These are phyloP conservation scores for Ophiocordyceps robertsii DNA, from an alignment of 2,329 filamentous ascomycete species.

Conservation along the genomic window DNA sequence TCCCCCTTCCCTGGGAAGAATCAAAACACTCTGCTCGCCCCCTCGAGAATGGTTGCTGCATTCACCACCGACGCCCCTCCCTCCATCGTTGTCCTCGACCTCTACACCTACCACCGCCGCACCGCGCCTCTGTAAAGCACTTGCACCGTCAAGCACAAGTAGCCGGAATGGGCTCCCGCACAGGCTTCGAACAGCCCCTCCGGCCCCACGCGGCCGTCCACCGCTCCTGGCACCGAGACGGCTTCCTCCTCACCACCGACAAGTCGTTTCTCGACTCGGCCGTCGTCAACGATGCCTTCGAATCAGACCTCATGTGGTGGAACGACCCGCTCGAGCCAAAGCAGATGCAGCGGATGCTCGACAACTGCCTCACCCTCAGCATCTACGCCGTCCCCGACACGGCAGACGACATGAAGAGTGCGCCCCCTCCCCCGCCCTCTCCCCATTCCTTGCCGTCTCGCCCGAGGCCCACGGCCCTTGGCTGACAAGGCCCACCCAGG, in stretches of 20 bases:
- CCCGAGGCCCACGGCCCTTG: neutral
- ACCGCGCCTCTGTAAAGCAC: conserved; percentile 1
- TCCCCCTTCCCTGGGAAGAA: no score
- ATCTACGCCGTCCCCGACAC: conserved; percentile 34
- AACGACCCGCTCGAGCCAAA: conserved; percentile 34
- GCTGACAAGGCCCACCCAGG: conserved; percentile 9
- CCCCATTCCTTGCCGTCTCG: neutral
- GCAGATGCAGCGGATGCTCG: conserved; percentile 35
- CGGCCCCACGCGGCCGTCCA: conserved; percentile 17
- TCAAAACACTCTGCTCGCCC: neutral
- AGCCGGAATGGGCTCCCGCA: conserved; percentile 7
- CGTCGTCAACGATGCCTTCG: conserved; percentile 41
- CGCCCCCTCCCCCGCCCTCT: conserved; percentile 3
- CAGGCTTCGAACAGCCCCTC: conserved; percentile 5
- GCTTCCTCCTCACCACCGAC: conserved; percentile 50
- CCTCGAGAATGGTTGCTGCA: conserved; percentile 5
- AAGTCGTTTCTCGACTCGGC: conserved; percentile 37
- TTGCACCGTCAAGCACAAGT: neutral
- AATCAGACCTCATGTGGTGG: conserved; percentile 48
- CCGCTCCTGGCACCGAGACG: conserved; percentile 35
- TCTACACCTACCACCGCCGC: conserved; percentile 2
- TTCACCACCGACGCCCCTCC: neutral
- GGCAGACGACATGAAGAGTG: conserved; percentile 24
- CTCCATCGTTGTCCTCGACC: conserved; percentile 1
- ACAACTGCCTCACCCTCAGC: conserved; percentile 46